Evolutionary conservation across 768 basidiomycete genomes (phyloP).

Genomic region (Psilocybe subaeruginosa): DNA sequence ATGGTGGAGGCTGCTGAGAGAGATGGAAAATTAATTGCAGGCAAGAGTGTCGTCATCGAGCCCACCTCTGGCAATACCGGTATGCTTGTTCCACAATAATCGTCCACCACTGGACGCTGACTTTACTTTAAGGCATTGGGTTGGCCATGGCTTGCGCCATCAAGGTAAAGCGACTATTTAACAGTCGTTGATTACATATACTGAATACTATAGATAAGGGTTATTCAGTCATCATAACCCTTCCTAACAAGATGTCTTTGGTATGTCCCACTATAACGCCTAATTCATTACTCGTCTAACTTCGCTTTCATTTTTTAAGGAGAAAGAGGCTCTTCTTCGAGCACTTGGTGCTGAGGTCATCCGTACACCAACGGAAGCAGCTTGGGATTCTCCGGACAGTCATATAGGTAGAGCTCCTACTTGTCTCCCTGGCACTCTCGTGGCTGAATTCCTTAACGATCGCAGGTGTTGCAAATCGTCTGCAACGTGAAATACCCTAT

Average conservation of each 20-base stretch:
- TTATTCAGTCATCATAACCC: slow-evolving; percentile 86
- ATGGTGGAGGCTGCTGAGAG: slow-evolving; percentile 97
- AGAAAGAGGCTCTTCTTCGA: slow-evolving; percentile 91
- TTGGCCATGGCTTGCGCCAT: slow-evolving; percentile 92
- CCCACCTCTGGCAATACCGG: slow-evolving; percentile 97
- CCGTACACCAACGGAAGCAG: slow-evolving; percentile 88
- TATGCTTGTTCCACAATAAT: slow-evolving; percentile 29
- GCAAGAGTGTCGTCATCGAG: slow-evolving; percentile 91
- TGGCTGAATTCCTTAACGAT: slow-evolving; percentile 89
- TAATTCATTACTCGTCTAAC: not conserved
- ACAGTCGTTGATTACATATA: slow-evolving; percentile 29
- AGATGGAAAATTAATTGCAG: slow-evolving; percentile 83
- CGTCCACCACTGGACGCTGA: not conserved
- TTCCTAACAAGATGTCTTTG: slow-evolving; percentile 95
- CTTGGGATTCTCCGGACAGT: slow-evolving; percentile 88
- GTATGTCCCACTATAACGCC: slow-evolving; percentile 36
- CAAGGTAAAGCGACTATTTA: slow-evolving; percentile 60
- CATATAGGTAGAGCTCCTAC: slow-evolving; percentile 79
- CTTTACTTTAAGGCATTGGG: slow-evolving; percentile 70
- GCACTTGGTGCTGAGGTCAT: slow-evolving; percentile 94
- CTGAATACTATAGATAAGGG: slow-evolving; percentile 90
- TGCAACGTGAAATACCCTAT: slow-evolving; percentile 78
- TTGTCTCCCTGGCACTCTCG: slow-evolving; percentile 46
- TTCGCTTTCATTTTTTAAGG: slow-evolving; percentile 38
- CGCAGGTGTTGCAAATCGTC: slow-evolving; percentile 80